Evolutionary conservation across 306 rosid species (phyloP).

Genomic region (Vigna unguiculata): DNA sequence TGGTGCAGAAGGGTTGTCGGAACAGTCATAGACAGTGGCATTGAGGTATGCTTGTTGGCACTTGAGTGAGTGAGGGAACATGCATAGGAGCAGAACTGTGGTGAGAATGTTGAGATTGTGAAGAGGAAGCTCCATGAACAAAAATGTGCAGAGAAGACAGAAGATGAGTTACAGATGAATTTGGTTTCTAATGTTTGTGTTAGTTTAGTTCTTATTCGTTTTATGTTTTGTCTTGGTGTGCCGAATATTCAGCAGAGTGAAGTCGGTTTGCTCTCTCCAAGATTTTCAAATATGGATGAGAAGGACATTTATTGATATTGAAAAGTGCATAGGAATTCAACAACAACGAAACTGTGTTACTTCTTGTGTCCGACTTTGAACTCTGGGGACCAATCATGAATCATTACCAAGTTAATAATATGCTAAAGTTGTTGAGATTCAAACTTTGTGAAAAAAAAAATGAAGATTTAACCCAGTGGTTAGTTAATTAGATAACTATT

Average conservation of each 20-base stretch:
- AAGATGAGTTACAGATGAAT: conserved; percentile 40
- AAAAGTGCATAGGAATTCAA: not conserved
- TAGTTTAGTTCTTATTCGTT: conserved; percentile 20
- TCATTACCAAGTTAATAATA: not conserved
- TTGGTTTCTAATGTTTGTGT: conserved; percentile 25
- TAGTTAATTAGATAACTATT: too few species aligned
- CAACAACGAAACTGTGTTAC: not conserved
- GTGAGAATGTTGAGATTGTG: conserved; percentile 25
- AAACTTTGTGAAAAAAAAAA: too few species aligned
- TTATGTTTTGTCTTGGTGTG: conserved; percentile 36
- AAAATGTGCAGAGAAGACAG: conserved; percentile 9
- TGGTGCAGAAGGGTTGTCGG: conserved; percentile 43
- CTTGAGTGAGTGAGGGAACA: conserved; percentile 39
- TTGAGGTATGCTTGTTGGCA: conserved; percentile 62
- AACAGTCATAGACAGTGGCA: conserved; percentile 45
- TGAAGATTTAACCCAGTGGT: too few species aligned
- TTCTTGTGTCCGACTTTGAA: not conserved
- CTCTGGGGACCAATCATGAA: not conserved
- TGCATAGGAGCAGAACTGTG: conserved; percentile 24
- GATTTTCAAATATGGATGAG: conserved; percentile 34
- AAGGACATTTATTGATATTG: conserved; percentile 21
- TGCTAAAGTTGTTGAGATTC: too few species aligned
- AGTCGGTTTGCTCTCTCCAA: conserved; percentile 5
- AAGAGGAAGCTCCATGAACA: conserved; percentile 48
- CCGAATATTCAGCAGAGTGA: conserved; percentile 14